A percentile compares a stretch with the other conserved stretches of the same genome.
These are phyloP conservation scores for Boletus sp. DNA, from an alignment of 768 basidiomycete genomes.

Conservation along the genomic window DNA sequence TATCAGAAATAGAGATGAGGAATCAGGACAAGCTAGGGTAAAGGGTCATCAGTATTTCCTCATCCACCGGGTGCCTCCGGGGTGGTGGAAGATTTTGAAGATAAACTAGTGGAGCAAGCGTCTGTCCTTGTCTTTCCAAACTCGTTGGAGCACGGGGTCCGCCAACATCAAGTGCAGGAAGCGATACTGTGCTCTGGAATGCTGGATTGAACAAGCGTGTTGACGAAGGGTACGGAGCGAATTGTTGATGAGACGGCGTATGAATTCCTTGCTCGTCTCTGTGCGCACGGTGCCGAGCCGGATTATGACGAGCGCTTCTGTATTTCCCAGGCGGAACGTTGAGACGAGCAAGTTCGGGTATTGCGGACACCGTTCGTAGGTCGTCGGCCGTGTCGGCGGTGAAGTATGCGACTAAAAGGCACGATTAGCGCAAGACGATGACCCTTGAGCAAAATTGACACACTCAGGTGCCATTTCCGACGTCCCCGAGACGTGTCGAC, in stretches of 20 bases:
- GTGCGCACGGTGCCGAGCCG: conserved; percentile 39
- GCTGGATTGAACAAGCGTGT: conserved; percentile 15
- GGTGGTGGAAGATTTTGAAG: conserved; percentile 58
- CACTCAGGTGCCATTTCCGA: conserved; percentile 82
- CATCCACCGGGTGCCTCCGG: conserved; percentile 68
- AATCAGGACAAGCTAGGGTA: conserved; percentile 33
- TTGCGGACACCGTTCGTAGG: conserved; percentile 59
- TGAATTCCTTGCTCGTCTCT: conserved; percentile 26
- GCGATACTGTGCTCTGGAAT: conserved; percentile 1
- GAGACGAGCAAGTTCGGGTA: conserved; percentile 51
- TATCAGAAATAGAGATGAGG: conserved; percentile 12
- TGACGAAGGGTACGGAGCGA: conserved; percentile 33
- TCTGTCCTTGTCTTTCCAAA: conserved; percentile 24
- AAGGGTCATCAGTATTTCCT: conserved; percentile 66
- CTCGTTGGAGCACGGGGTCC: background rate
- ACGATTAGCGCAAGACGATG: conserved; percentile 2
- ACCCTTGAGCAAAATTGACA: conserved; percentile 26
- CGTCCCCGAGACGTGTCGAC: conserved; percentile 65
- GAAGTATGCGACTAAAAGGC: conserved; percentile 67
- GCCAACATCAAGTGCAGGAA: background rate
- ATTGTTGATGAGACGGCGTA: conserved; percentile 23
- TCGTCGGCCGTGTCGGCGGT: conserved; percentile 59
- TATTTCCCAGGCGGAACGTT: conserved; percentile 61
- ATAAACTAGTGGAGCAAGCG: conserved; percentile 63
- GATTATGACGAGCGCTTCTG: conserved; percentile 59